A percentile compares a stretch with the other conserved stretches of the same genome.
These are phyloP conservation scores for Nyssa sinensis DNA, from an alignment of 148 eudicot genomes.

Conservation along the genomic window DNA sequence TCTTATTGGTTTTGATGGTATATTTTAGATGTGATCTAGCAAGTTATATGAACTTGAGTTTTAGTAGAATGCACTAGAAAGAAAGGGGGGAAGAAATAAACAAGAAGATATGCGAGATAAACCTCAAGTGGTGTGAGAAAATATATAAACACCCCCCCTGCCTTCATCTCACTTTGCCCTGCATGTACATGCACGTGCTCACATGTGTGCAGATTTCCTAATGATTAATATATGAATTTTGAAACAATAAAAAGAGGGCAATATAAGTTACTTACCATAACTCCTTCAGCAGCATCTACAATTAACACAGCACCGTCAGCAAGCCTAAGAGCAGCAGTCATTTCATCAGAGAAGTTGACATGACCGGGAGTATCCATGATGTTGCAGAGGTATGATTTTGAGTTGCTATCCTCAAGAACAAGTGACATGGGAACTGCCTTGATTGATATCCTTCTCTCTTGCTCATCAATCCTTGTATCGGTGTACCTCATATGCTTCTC, in stretches of 20 bases:
- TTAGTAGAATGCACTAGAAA: no score
- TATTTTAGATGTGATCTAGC: no score
- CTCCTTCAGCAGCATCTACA: slow-evolving; percentile 99
- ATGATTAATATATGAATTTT: background rate
- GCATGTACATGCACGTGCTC: no score
- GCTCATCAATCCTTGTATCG: slow-evolving; percentile 97
- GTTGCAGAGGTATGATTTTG: slow-evolving; percentile 81
- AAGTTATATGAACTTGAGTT: no score
- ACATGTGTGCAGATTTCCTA: background rate
- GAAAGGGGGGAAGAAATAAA: no score
- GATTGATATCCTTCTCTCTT: slow-evolving; percentile 93
- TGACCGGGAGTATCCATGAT: slow-evolving; percentile 98
- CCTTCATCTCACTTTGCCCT: no score
- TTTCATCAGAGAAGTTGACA: slow-evolving; percentile 94
- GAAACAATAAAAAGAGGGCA: background rate
- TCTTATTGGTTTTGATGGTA: no score
- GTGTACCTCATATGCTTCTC: slow-evolving; percentile 99
- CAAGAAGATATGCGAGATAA: no score
- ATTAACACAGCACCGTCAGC: slow-evolving; percentile 97
- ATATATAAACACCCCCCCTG: no score
- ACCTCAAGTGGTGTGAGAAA: no score
- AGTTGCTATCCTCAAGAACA: slow-evolving; percentile 93
- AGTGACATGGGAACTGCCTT: slow-evolving; percentile 96
- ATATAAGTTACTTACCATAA: slow-evolving; percentile 56
- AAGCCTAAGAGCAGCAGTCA: slow-evolving; percentile 96